These are phyloP conservation scores for Moesziomyces parantarcticus DNA, from an alignment of 1,284 basidiomycete species.

Conservation along the genomic window DNA sequence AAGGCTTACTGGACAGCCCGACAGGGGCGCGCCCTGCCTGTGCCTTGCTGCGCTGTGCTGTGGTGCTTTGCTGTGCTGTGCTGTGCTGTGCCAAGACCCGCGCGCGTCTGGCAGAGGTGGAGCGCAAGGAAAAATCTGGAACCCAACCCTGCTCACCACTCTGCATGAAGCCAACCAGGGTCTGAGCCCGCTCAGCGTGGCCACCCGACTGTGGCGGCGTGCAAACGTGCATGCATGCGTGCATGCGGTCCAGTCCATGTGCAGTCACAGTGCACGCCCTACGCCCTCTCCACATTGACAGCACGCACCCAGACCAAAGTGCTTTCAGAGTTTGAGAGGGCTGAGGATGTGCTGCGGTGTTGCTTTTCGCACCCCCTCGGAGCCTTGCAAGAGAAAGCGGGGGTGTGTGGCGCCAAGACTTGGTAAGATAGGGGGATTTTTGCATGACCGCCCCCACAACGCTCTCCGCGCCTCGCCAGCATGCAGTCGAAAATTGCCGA, in stretches of 20 bases:
- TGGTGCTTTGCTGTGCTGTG: too few species aligned
- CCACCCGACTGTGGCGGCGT: too few species aligned
- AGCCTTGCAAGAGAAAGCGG: too few species aligned
- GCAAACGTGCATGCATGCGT: too few species aligned
- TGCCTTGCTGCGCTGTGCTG: too few species aligned
- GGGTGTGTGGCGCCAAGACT: not conserved
- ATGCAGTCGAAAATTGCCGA: not conserved
- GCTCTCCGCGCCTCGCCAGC: not conserved
- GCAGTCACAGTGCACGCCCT: not conserved
- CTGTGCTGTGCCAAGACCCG: too few species aligned
- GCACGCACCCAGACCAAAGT: too few species aligned
- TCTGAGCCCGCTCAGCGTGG: not conserved
- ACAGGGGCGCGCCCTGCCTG: not conserved
- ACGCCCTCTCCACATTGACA: not conserved
- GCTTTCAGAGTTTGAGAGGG: too few species aligned
- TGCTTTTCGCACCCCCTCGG: too few species aligned
- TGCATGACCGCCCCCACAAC: not conserved
- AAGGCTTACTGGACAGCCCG: not conserved
- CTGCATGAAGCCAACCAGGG: not conserved
- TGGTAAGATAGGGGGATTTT: not conserved
- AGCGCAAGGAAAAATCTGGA: not conserved
- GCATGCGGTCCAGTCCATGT: too few species aligned
- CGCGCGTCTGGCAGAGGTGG: too few species aligned
- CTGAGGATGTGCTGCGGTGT: too few species aligned
- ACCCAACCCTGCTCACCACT: not conserved